phyloP scores from a whole-genome alignment of 805 yeast species.

The Candida endomychidarum region DNA sequence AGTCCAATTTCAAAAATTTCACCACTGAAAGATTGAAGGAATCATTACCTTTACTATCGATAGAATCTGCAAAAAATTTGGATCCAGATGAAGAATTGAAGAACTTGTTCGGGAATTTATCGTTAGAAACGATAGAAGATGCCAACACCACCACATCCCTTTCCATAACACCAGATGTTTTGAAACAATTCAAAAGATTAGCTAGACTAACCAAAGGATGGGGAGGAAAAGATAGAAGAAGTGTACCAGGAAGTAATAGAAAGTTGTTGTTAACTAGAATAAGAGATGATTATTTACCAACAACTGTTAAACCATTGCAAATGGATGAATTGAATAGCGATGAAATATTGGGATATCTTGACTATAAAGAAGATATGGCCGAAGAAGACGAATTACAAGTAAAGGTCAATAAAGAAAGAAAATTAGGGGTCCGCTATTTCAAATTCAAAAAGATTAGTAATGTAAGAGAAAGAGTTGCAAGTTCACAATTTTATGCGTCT shows the following conservation, averaged over 20 bases:
- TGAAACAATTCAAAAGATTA: constrained; percentile 60
- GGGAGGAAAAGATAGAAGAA: constrained; percentile 76
- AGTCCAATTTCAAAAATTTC: constrained; percentile 45
- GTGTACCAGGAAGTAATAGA: constrained; percentile 72
- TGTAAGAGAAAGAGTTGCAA: constrained; percentile 37
- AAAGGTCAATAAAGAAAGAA: constrained; percentile 32
- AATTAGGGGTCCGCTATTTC: constrained; percentile 55
- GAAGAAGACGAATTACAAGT: constrained; percentile 26
- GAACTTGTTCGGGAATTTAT: constrained; percentile 67
- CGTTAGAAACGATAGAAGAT: constrained; percentile 67
- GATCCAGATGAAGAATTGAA: constrained; percentile 79
- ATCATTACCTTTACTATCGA: constrained; percentile 40
- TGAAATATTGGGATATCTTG: constrained; percentile 36
- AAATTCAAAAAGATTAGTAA: constrained; percentile 44
- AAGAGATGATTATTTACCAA: constrained; percentile 80
- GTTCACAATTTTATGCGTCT: constrained; percentile 57
- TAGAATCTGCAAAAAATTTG: constrained; percentile 49
- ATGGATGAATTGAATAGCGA: constrained; percentile 53
- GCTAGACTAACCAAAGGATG: constrained; percentile 69
- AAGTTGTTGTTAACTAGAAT: constrained; percentile 69
- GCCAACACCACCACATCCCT: constrained; percentile 74
- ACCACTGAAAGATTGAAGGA: constrained; percentile 46
- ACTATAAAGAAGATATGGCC: constrained; percentile 34
- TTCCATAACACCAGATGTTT: constrained; percentile 65
- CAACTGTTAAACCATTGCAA: constrained; percentile 55